Conservation (phyloP, 2,329 filamentous ascomycete genomes). For the Claviceps monticola region DNA sequence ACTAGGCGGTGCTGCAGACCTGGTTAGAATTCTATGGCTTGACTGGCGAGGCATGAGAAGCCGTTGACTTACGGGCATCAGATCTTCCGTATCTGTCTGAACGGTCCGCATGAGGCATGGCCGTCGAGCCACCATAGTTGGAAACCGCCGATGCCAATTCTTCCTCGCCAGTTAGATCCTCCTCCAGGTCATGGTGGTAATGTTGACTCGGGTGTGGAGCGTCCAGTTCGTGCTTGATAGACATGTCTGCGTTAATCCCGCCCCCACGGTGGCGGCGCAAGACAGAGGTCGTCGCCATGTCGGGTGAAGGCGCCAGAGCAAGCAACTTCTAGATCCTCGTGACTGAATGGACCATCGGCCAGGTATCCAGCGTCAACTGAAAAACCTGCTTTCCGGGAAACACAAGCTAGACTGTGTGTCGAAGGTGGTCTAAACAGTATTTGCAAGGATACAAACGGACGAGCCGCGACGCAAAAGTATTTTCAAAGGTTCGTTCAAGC, state of each 20-base stretch:
- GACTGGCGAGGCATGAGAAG: background rate
- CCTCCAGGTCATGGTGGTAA: background rate
- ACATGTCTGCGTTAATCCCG: background rate
- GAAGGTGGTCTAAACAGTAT: background rate
- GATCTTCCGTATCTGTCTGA: constrained; percentile 19
- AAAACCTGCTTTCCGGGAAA: background rate
- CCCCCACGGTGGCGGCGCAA: constrained; percentile 2
- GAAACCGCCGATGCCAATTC: constrained; percentile 4
- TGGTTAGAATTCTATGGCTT: background rate
- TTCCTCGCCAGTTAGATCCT: background rate
- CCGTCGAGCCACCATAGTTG: constrained; percentile 10
- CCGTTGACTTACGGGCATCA: constrained; percentile 23
- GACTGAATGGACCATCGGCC: background rate
- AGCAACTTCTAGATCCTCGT: background rate
- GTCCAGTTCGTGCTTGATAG: constrained; percentile 16
- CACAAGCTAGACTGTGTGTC: background rate
- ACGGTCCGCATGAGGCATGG: constrained; percentile 8
- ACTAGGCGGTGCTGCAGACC: constrained; percentile 22
- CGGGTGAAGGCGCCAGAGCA: background rate
- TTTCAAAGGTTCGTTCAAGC: background rate
- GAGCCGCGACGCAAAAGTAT: no score
- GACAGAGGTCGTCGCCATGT: background rate
- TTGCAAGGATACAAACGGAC: background rate
- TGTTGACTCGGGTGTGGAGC: background rate
- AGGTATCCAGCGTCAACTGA: background rate